phyloP scores from a whole-genome alignment of 2,329 filamentous ascomycete genomes.

The Periglandula ipomoeae region DNA sequence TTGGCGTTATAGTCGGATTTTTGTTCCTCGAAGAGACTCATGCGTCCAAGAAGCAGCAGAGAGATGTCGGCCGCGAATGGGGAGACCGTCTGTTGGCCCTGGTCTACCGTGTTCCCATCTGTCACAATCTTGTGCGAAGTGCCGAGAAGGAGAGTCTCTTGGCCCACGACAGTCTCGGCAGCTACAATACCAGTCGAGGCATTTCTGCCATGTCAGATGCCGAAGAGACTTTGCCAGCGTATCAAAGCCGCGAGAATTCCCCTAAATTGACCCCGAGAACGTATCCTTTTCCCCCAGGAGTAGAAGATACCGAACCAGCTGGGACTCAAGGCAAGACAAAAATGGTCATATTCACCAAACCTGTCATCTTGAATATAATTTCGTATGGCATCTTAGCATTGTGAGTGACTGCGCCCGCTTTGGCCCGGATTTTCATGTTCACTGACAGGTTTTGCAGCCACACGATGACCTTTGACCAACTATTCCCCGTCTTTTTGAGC shows the following conservation, averaged over 20 bases:
- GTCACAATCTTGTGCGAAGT: conserved; percentile 28
- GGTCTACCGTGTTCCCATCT: conserved; percentile 23
- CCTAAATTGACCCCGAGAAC: conserved; percentile 31
- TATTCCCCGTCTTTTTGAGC: conserved; percentile 86
- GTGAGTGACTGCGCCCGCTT: conserved; percentile 49
- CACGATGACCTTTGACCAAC: conserved; percentile 91
- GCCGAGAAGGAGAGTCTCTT: conserved; percentile 56
- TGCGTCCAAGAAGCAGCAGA: conserved; percentile 64
- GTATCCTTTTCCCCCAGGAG: conserved; percentile 12
- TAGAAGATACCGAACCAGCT: background rate
- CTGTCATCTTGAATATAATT: conserved; percentile 78
- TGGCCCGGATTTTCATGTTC: no score
- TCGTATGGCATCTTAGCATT: conserved; percentile 91
- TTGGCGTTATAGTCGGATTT: conserved; percentile 69
- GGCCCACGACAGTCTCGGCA: conserved; percentile 50
- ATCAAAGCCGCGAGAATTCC: conserved; percentile 52
- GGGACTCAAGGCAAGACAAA: conserved; percentile 23
- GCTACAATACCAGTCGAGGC: conserved; percentile 46
- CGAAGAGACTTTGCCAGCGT: conserved; percentile 59
- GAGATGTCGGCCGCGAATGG: conserved; percentile 67
- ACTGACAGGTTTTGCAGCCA: conserved; percentile 49
- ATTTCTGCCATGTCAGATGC: conserved; percentile 9
- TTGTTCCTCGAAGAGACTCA: conserved; percentile 95
- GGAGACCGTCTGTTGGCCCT: conserved; percentile 59
- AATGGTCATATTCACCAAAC: conserved; percentile 60